A percentile compares a stretch with the other conserved stretches of the same genome.
phyloP scores from a whole-genome alignment of 202 grass and related monocot genomes.

The Zizania palustris region DNA sequence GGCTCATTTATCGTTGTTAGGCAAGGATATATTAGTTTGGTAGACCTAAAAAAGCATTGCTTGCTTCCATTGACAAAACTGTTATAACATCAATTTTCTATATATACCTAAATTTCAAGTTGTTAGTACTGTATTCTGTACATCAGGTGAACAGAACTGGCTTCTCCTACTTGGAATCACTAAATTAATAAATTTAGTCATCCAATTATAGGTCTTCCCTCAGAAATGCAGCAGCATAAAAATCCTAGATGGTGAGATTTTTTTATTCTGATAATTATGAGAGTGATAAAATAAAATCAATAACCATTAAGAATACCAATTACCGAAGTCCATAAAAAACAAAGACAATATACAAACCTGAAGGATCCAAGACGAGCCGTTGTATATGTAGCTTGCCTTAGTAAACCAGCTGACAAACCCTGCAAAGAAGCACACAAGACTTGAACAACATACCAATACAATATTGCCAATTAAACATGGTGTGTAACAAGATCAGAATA shows the following conservation, averaged over 20 bases:
- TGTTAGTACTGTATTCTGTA: not conserved
- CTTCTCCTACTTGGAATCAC: not conserved
- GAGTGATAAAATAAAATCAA: not conserved
- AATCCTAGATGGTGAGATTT: not conserved
- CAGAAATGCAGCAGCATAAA: not conserved
- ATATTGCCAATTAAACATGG: not conserved
- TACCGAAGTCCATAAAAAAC: not conserved
- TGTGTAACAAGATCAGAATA: not conserved
- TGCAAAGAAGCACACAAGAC: slow-evolving; percentile 42
- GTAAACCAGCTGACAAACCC: slow-evolving; percentile 92
- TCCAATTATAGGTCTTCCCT: not conserved
- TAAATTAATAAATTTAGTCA: not conserved
- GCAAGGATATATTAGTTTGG: not conserved
- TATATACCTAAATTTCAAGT: slow-evolving; percentile 5
- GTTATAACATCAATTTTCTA: not conserved
- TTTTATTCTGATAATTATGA: not conserved
- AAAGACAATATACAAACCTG: slow-evolving; percentile 55
- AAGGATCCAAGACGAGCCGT: slow-evolving; percentile 94
- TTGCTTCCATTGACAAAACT: slow-evolving; percentile 11
- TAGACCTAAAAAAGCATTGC: not conserved
- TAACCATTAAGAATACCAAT: not conserved
- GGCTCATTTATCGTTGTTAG: not conserved
- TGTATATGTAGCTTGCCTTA: slow-evolving; percentile 94
- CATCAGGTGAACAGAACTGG: not conserved
- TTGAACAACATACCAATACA: slow-evolving; percentile 21